Conservation (phyloP, 768 basidiomycete genomes). For the Mrakia gelida region DNA sequence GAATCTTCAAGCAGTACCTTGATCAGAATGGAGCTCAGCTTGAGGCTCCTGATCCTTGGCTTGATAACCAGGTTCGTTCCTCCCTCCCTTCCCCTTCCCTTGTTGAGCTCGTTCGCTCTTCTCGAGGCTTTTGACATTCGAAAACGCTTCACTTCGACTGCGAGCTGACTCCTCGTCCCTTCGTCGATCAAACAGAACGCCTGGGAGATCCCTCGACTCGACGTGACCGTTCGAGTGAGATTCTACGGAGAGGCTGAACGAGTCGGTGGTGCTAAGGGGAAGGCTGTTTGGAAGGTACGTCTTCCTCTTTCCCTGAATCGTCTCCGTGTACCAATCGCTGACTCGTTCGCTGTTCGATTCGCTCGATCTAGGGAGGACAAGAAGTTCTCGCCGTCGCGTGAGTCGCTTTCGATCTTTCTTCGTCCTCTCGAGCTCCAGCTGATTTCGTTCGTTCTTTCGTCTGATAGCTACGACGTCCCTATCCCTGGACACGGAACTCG, state of each 20-base stretch:
- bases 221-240: constrained; percentile 61
- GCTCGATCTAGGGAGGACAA: constrained; percentile 60
- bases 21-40: constrained; percentile 46
- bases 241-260: constrained; percentile 84
- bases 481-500: constrained; percentile 70
- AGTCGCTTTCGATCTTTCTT: not conserved
- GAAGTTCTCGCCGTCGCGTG: constrained; percentile 82
- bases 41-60: constrained; percentile 66
- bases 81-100: not conserved
- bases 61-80: constrained; percentile 54
- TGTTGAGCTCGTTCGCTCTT: too few relatives aligned
- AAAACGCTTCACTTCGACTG: not conserved
- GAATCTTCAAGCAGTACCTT: constrained; percentile 69
- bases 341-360: too few relatives aligned
- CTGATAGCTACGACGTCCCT: constrained; percentile 80
- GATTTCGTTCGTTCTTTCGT: not conserved
- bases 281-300: constrained; percentile 46
- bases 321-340: too few relatives aligned
- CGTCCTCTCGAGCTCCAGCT: not conserved
- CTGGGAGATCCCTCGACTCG: constrained; percentile 51
- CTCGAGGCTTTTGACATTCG: too few relatives aligned
- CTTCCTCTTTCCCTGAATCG: too few relatives aligned
- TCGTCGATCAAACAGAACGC: constrained; percentile 51
- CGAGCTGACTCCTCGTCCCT: constrained; percentile 62
- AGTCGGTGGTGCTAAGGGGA: constrained; percentile 44